Evolutionary conservation across 306 rosid genomes (phyloP).

Genomic region (Prunus mongolica): DNA sequence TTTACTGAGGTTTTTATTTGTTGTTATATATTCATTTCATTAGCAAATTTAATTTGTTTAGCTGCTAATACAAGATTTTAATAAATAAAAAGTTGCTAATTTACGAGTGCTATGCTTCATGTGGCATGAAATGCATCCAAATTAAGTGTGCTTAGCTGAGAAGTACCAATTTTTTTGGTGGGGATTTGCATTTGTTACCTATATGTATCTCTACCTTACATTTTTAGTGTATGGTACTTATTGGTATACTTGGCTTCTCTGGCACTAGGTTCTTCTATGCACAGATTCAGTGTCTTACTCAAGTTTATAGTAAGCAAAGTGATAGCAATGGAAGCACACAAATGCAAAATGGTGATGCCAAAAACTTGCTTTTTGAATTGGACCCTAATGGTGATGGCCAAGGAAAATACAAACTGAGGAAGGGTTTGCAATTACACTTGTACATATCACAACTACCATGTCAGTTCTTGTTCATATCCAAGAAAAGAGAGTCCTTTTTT

Average conservation of each 20-base stretch:
- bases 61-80: too few relatives aligned
- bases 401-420: slow-evolving; percentile 46
- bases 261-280: slow-evolving; percentile 73
- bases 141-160: not conserved
- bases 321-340: slow-evolving; percentile 33
- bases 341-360: slow-evolving; percentile 29
- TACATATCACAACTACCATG: slow-evolving; percentile 96
- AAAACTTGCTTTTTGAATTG: slow-evolving; percentile 39
- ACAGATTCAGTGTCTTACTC: slow-evolving; percentile 57
- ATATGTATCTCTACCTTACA: not conserved
- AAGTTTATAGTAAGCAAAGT: slow-evolving; percentile 21
- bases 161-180: not conserved
- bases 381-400: slow-evolving; percentile 34
- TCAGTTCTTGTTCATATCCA: slow-evolving; percentile 26
- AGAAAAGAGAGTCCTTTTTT: not conserved
- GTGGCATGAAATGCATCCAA: not conserved
- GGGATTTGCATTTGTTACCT: not conserved
- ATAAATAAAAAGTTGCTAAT: not conserved
- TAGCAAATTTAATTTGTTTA: not conserved
- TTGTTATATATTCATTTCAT: not conserved
- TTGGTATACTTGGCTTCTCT: not conserved
- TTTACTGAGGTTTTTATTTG: slow-evolving; percentile 52
- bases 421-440: slow-evolving; percentile 73
- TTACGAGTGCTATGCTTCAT: not conserved
- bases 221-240: not conserved